phyloP scores from a whole-genome alignment of 2,329 filamentous ascomycete species.

The Alternaria ethzedia region DNA sequence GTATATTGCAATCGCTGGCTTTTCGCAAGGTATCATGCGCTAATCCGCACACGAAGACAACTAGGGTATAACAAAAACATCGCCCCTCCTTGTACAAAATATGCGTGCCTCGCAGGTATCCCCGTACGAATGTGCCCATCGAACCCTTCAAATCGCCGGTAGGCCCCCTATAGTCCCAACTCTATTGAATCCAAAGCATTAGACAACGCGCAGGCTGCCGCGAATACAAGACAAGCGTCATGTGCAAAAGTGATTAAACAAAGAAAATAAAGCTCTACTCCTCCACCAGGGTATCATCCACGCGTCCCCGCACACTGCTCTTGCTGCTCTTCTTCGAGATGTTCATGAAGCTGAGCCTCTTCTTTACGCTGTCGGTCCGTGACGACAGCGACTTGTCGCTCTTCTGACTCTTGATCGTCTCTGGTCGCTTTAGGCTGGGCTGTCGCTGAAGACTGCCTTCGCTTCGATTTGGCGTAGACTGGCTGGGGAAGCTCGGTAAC shows the following conservation, averaged over 20 bases:
- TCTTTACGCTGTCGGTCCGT: slow-evolving; percentile 67
- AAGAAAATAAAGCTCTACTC: slow-evolving; percentile 28
- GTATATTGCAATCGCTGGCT: slow-evolving; percentile 1
- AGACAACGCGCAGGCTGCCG: slow-evolving; percentile 13
- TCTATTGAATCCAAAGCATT: slow-evolving; percentile 16
- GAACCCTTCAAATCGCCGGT: slow-evolving; percentile 1
- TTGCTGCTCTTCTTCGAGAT: slow-evolving; percentile 73
- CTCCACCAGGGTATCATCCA: slow-evolving; percentile 41
- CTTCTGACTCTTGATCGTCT: slow-evolving; percentile 48
- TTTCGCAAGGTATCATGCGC: slow-evolving; percentile 3
- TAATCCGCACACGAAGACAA: slow-evolving; percentile 3
- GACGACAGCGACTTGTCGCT: slow-evolving; percentile 52
- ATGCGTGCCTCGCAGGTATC: slow-evolving; percentile 2
- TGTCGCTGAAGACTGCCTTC: slow-evolving; percentile 25
- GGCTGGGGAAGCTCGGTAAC: slow-evolving; percentile 29
- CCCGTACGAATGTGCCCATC: slow-evolving; percentile 6
- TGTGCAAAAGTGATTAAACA: neutral
- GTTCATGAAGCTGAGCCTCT: slow-evolving; percentile 78
- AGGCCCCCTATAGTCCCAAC: slow-evolving; percentile 1
- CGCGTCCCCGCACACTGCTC: slow-evolving; percentile 49
- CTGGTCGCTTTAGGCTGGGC: slow-evolving; percentile 26
- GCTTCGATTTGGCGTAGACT: slow-evolving; percentile 23
- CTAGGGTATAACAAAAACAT: slow-evolving; percentile 22
- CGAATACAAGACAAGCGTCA: slow-evolving; percentile 2
- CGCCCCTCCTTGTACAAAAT: slow-evolving; percentile 8